These are phyloP conservation scores for Suillus alpinus DNA, from an alignment of 768 basidiomycete genomes.

Conservation along the genomic window DNA sequence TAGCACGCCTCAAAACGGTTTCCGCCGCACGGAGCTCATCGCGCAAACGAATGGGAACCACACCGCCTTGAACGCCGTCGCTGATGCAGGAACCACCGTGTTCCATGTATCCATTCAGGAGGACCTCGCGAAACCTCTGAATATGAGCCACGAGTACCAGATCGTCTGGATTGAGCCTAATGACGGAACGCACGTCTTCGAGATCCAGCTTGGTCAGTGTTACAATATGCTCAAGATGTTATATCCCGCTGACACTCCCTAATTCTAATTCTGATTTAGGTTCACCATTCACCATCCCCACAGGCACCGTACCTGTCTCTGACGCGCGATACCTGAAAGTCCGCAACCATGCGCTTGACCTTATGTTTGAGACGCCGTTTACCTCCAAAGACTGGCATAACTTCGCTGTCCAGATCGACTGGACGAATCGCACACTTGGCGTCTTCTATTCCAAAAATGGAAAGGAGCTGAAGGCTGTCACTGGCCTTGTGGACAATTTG, in stretches of 20 bases:
- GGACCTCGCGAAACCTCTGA: conserved; percentile 42
- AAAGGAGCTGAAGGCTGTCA: conserved; percentile 40
- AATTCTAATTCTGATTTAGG: conserved; percentile 31
- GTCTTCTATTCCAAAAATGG: conserved; percentile 50
- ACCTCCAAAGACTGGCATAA: conserved; percentile 50
- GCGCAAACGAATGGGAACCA: conserved; percentile 42
- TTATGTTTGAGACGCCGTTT: conserved; percentile 51
- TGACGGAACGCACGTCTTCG: conserved; percentile 61
- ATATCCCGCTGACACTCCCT: background rate
- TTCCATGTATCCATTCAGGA: conserved; percentile 50
- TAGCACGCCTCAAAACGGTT: conserved; percentile 44
- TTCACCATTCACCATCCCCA: conserved; percentile 55
- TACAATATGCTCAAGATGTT: background rate
- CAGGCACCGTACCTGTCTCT: conserved; percentile 37
- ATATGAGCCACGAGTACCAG: conserved; percentile 60
- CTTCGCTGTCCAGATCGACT: conserved; percentile 57
- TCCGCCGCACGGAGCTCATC: conserved; percentile 59
- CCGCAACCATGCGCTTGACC: conserved; percentile 49
- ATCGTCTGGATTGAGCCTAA: conserved; percentile 60
- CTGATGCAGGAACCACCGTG: conserved; percentile 43
- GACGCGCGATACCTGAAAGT: conserved; percentile 53
- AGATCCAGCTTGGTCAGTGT: conserved; percentile 50
- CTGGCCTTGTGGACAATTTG: conserved; percentile 39
- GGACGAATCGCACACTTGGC: conserved; percentile 46
- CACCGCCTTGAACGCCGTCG: conserved; percentile 33